Base-by-base conservation (phyloP, 345 rosid species). In the Salix suchowensis region DNA sequence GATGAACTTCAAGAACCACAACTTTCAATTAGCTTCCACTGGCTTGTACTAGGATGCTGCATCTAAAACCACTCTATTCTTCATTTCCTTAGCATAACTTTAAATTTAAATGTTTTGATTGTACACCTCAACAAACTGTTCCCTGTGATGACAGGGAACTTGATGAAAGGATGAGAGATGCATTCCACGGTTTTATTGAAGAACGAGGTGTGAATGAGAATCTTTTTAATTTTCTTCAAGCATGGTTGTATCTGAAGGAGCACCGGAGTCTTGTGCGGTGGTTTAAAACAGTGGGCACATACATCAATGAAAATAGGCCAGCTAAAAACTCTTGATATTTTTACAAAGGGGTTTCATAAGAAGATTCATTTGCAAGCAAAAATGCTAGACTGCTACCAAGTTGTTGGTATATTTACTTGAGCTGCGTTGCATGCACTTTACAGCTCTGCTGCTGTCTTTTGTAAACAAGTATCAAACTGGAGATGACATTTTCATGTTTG, bases 231-330 rank as follows among this genome's bases (percentile, higher is more conserved):
- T 96, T 96, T 84, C 94, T 96, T 80, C 99, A 89, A 74, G 96
- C 97, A 2, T 96, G 97, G 96, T 85, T 96, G 10, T 96, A 93
- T 65, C 96, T 93, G 39, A 96, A 93, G 86, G 97, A 92, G 65
- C 95, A 91, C 71, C 84, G 92, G 36, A 88, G 85, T 77, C 84
- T 96, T 71, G 61, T 91, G 83, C 89, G 88, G 6, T 96, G 93
- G 92, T 96, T 93, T 80, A 89, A 89, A 83, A 78, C 89, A n/a
- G 93, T 92, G 75, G 99, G 94, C 78, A 65, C 76, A 26, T 89
- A 84, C 78, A 79, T 96, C 36, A 88, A 71, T 42, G 90, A 86
- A 76, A 84, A 80, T 5, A 80, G 79, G 55, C 39, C 80, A 37
- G 44, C 68, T 11, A 78, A 78, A 61, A 76, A 66, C 34, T 65